These are phyloP conservation scores for Violaceomyces palustris DNA, from an alignment of 1,284 basidiomycete genomes.

Conservation along the genomic window DNA sequence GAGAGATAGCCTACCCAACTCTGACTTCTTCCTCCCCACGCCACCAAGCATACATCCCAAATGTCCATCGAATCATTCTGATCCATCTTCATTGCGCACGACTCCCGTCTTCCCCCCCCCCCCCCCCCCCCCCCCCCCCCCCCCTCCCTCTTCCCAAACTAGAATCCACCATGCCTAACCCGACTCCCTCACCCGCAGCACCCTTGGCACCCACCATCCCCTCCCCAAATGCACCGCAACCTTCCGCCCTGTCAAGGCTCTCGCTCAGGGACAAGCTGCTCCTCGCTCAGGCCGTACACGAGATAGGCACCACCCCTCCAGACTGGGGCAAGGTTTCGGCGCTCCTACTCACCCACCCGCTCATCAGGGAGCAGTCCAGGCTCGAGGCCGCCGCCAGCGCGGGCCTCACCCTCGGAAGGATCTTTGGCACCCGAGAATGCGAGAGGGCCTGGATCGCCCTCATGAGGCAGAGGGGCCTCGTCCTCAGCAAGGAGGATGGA, in stretches of 20 bases:
- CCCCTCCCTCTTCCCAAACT: too few species aligned
- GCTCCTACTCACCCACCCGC: conserved; percentile 36
- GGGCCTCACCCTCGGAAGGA: conserved; percentile 31
- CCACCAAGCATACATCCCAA: too few species aligned
- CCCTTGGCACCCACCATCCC: conserved; percentile 25
- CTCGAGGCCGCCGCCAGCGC: conserved; percentile 31
- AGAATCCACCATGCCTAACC: too few species aligned
- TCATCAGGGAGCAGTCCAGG: conserved; percentile 30
- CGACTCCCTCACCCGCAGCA: not conserved
- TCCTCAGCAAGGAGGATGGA: conserved; percentile 22
- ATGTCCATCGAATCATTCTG: too few species aligned
- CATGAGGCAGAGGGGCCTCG: conserved; percentile 35
- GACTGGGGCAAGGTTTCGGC: conserved; percentile 40
- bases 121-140: too few species aligned
- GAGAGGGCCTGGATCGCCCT: conserved; percentile 38
- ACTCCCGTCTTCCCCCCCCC: too few species aligned
- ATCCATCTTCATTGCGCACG: too few species aligned
- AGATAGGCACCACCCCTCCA: conserved; percentile 37
- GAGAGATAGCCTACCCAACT: too few species aligned
- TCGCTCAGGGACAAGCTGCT: conserved; percentile 44
- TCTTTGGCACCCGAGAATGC: conserved; percentile 42
- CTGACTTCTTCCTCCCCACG: too few species aligned
- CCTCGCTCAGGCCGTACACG: conserved; percentile 45
- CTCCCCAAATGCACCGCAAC: conserved; percentile 17
- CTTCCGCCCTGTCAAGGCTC: conserved; percentile 24